Evolutionary conservation across 768 basidiomycete genomes (phyloP).

Genomic region (Mrakia gelida): DNA sequence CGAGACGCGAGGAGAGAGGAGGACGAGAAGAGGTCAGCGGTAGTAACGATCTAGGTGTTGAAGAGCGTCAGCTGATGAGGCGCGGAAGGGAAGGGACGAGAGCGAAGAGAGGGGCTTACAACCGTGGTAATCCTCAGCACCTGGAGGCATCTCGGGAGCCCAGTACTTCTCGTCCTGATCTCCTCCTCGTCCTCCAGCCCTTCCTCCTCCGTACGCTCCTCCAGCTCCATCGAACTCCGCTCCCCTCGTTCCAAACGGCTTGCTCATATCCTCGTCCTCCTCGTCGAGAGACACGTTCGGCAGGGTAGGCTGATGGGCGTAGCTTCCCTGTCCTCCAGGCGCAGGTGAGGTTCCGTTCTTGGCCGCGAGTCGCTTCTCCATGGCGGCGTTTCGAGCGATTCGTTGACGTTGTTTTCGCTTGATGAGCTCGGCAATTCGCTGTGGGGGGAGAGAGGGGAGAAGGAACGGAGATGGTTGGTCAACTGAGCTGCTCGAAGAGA

Average conservation of each 20-base stretch:
- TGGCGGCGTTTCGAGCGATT: constrained; percentile 67
- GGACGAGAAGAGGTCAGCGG: background rate
- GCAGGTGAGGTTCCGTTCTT: constrained; percentile 79
- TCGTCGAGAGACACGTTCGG: constrained; percentile 87
- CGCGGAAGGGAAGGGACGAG: background rate
- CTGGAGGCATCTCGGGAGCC: constrained; percentile 9
- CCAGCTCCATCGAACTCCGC: constrained; percentile 8
- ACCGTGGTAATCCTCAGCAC: constrained; percentile 13
- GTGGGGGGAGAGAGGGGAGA: constrained; percentile 73
- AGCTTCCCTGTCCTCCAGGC: constrained; percentile 50
- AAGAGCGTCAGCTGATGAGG: background rate
- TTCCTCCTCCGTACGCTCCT: background rate
- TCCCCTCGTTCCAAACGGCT: constrained; percentile 6
- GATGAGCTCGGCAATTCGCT: constrained; percentile 92
- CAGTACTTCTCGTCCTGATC: constrained; percentile 14
- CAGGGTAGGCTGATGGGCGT: constrained; percentile 84
- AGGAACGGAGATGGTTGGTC: background rate
- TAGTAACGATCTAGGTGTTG: background rate
- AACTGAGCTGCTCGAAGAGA: background rate
- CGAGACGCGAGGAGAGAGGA: background rate
- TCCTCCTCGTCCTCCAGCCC: background rate
- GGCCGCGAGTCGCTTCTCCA: constrained; percentile 84
- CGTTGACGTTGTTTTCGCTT: constrained; percentile 86
- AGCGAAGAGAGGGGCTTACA: background rate
- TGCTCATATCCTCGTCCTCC: constrained; percentile 49